Evolutionary conservation across 192 early-diverging fungal species (phyloP), one percentile per base, ranked within the genome.

Genomic region (Linnemannia elongata): DNA sequence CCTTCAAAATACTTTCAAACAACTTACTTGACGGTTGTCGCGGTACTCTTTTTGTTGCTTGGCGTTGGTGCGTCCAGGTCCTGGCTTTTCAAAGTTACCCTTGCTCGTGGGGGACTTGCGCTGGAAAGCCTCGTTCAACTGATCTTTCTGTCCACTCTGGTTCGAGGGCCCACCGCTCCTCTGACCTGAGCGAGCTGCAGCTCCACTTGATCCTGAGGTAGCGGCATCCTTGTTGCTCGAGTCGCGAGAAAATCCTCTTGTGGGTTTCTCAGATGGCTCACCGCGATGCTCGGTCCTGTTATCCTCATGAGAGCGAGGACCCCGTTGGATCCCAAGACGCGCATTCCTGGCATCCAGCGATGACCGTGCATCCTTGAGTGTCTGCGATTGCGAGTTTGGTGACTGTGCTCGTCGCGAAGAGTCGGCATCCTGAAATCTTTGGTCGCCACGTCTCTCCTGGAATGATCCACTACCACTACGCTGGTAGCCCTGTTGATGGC

Each of bases 291-390:
- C 60, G n/a, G 4, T 1, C 12, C 13, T 66, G 7, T 30, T 13
- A 33, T 57, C 39, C n/a, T 45, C 54, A 15, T 52, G 38, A 17
- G 27, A 17, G 7, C 42, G 82, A 22, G 82, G 76, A 55, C 76
- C 82, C 0, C 82, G 75, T 33, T 74, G 82, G 3, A 69, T 6
- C 9, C 57, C 76, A 12, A 83, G n/a, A 44, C 82, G 70, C 18
- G 49, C 45, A 49, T 83, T 83, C 3, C 82, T 39, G 10, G 75
- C 44, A 42, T 78, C 82, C 60, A 83, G n/a, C 1, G 82, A 83
- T 18, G 82, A 78, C 2, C 82, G 82, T 27, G 76, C 82, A 69
- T 83, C 82, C 41, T 39, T 72, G 15, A 44, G 70, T 22, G 33
- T 18, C n/a, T 57, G 55, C 6, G 60, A 30, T 33, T 33, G 60